Evolutionary conservation across 2,329 filamentous ascomycete species (phyloP).

Genomic region (Zopfia rhizophila): DNA sequence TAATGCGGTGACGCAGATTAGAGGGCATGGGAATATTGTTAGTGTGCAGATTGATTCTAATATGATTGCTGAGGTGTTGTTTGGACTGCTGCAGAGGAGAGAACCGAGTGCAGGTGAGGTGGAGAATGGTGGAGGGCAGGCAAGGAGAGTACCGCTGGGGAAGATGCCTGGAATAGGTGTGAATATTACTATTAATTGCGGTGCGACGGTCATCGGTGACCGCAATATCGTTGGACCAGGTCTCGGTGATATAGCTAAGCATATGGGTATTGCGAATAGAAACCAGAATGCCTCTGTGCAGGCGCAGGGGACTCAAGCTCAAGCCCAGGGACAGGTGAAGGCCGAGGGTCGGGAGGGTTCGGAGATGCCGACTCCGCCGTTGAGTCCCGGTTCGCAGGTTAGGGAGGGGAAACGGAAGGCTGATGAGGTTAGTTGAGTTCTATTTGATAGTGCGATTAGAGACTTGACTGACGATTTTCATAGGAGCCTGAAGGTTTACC

Average conservation of each 20-base stretch:
- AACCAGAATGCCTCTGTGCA: too few species aligned
- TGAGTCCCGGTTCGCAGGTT: too few species aligned
- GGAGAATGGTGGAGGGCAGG: too few species aligned
- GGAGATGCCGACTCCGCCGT: too few species aligned
- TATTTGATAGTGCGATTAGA: not conserved
- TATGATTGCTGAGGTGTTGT: too few species aligned
- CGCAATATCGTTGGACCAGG: constrained; percentile 48
- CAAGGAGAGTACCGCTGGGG: not conserved
- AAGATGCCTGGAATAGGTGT: too few species aligned
- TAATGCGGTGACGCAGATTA: constrained; percentile 47
- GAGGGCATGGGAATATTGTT: constrained; percentile 47
- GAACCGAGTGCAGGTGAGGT: too few species aligned
- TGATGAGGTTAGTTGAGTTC: constrained; percentile 1
- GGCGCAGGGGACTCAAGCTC: too few species aligned
- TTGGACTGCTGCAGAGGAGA: too few species aligned
- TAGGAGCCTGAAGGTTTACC: not conserved
- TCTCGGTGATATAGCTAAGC: constrained; percentile 44
- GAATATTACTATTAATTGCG: constrained; percentile 47
- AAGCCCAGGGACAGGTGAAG: too few species aligned
- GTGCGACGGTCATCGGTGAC: constrained; percentile 47
- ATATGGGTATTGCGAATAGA: constrained; percentile 42
- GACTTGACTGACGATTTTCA: not conserved
- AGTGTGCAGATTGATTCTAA: too few species aligned
- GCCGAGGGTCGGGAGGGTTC: not conserved
- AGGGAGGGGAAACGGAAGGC: not conserved